Percentiles rank a stretch among this genome's conserved stretches.
These are phyloP conservation scores for Colletotrichum sp. DNA, from an alignment of 2,329 filamentous ascomycete genomes.

Conservation along the genomic window DNA sequence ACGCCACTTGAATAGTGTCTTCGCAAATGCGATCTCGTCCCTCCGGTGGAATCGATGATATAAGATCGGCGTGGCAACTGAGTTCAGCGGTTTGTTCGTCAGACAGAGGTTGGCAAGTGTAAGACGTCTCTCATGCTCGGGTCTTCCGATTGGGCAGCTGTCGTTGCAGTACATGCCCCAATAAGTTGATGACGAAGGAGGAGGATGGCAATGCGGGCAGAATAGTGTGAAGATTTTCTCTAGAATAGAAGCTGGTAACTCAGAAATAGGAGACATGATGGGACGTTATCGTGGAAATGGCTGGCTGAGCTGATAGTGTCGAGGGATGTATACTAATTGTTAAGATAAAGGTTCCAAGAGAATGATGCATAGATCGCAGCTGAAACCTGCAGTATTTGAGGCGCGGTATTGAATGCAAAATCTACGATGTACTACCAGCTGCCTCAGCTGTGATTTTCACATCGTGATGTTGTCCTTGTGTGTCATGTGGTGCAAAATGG, in stretches of 20 bases:
- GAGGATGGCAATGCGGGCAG: not conserved
- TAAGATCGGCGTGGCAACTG: not conserved
- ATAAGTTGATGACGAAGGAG: not conserved
- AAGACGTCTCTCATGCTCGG: not conserved
- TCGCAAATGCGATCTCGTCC: not conserved
- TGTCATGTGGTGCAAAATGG: not conserved
- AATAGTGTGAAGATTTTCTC: not conserved
- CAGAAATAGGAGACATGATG: not conserved
- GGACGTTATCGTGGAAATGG: fast-evolving
- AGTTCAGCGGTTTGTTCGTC: not conserved
- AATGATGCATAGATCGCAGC: not conserved
- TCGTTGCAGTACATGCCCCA: not conserved
- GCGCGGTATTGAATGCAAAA: not conserved
- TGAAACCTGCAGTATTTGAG: not conserved
- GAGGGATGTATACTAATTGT: not conserved
- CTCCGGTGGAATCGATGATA: not conserved
- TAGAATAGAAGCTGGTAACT: not conserved
- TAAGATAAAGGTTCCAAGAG: not conserved
- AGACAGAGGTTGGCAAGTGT: not conserved
- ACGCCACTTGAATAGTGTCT: not conserved
- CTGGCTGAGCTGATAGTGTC: not conserved
- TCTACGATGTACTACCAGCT: not conserved
- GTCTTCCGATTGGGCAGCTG: not conserved
- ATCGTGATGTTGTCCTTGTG: not conserved
- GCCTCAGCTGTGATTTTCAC: not conserved